phyloP scores from a whole-genome alignment of 1,284 basidiomycete genomes.

The Trichosporon sp. region DNA sequence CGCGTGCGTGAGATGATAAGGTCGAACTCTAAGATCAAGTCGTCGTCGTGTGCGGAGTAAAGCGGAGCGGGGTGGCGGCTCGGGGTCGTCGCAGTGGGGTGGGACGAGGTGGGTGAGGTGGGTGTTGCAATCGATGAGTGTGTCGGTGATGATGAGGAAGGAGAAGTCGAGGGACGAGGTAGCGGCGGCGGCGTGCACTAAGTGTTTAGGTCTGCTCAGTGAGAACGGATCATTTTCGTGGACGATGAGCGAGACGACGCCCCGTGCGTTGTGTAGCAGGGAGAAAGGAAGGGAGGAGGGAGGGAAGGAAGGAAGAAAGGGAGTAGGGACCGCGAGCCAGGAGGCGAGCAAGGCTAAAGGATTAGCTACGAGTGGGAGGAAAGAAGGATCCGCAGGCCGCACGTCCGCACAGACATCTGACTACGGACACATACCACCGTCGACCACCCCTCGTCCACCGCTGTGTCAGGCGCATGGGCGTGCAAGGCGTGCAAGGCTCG shows the following conservation, averaged over 20 bases:
- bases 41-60: background rate
- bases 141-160: background rate
- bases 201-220: slow-evolving; percentile 4
- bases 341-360: background rate
- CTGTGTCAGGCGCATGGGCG: no score
- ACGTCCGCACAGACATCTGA: slow-evolving; percentile 3
- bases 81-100: background rate
- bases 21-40: background rate
- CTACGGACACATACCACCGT: background rate
- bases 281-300: background rate
- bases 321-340: no score
- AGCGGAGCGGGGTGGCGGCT: background rate
- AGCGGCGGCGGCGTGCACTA: background rate
- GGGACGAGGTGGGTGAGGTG: background rate
- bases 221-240: background rate
- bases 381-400: background rate
- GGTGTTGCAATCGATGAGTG: background rate
- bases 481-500: no score
- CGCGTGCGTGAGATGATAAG: background rate
- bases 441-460: no score
- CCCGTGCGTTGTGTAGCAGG: slow-evolving; percentile 1
- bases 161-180: background rate
- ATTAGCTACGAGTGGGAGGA: slow-evolving; percentile 1
- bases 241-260: background rate
- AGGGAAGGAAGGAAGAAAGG: background rate